A percentile compares a stretch with the other conserved stretches of the same genome.
phyloP scores from a whole-genome alignment of 2,329 filamentous ascomycete species.

The Dactylonectria macrodidyma region DNA sequence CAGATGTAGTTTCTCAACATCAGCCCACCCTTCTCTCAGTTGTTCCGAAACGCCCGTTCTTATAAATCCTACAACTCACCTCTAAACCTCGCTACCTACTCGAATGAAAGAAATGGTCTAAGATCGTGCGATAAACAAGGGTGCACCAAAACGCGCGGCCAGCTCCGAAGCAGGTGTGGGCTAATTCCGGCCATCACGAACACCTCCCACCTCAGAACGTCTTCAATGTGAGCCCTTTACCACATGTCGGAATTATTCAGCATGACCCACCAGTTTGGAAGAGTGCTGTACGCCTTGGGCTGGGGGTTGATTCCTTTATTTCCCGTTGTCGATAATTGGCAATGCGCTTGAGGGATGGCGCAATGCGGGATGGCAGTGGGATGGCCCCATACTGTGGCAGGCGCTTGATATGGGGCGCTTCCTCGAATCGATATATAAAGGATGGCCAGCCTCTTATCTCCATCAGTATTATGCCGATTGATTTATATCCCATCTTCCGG shows the following conservation, averaged over 20 bases:
- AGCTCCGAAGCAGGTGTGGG: constrained; percentile 14
- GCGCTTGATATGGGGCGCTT: constrained; percentile 6
- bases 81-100: not conserved
- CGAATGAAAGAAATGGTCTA: not conserved
- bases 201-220: constrained; percentile 27
- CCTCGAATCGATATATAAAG: constrained; percentile 22
- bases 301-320: constrained; percentile 21
- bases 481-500: not conserved
- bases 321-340: constrained; percentile 33
- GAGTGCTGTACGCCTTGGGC: constrained; percentile 11
- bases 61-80: not conserved
- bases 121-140: not conserved
- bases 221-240: constrained; percentile 16
- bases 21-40: no score
- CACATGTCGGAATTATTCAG: constrained; percentile 35
- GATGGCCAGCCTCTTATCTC: constrained; percentile 15
- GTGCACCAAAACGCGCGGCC: not conserved
- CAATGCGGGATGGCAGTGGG: constrained; percentile 37
- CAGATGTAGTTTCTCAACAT: not conserved
- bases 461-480: not conserved
- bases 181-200: constrained; percentile 16
- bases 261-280: constrained; percentile 28
- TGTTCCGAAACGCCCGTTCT: not conserved
- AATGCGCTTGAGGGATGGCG: constrained; percentile 40
- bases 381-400: constrained; percentile 33